A percentile compares a stretch with the other conserved stretches of the same genome.
Evolutionary conservation across 352 stramenopile genomes (phyloP).

Genomic region (Phytophthora crassamura): DNA sequence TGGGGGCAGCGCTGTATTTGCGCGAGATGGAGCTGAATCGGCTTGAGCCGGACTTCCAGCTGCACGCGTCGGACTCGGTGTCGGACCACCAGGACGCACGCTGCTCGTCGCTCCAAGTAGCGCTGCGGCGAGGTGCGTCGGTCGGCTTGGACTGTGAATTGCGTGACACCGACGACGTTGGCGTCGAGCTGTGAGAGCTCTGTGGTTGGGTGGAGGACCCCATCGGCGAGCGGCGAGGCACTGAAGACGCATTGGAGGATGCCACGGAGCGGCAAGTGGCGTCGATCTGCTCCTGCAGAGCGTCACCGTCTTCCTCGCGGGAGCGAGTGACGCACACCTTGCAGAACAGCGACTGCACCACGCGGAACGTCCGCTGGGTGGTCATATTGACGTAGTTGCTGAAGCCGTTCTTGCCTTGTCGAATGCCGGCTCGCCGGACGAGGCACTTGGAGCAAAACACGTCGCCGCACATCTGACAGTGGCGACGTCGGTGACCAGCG

Average conservation of each 20-base stretch:
- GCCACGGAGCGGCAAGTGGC: conserved; percentile 17
- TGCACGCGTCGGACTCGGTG: conserved; percentile 42
- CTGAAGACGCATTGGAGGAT: conserved; percentile 30
- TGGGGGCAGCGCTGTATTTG: conserved; percentile 38
- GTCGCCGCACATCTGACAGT: conserved; percentile 79
- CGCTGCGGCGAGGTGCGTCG: conserved; percentile 24
- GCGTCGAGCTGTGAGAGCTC: conserved; percentile 21
- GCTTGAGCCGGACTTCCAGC: conserved; percentile 45
- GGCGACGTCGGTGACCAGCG: conserved; percentile 59
- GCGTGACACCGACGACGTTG: conserved; percentile 19
- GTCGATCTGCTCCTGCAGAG: conserved; percentile 23
- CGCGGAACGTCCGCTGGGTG: conserved; percentile 53
- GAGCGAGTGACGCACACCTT: conserved; percentile 61
- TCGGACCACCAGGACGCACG: conserved; percentile 53
- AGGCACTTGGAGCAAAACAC: conserved; percentile 80
- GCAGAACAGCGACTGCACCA: conserved; percentile 68
- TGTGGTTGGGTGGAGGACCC: conserved; percentile 29
- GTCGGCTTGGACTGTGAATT: conserved; percentile 16
- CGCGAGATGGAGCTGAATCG: conserved; percentile 45
- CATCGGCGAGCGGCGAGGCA: conserved; percentile 26
- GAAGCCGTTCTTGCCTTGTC: conserved; percentile 32
- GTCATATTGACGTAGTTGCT: conserved; percentile 23
- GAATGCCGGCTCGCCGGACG: conserved; percentile 53
- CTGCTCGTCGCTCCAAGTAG: conserved; percentile 34
- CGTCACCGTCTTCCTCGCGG: conserved; percentile 41